Conservation (phyloP, 352 stramenopile species). For the Phytophthora pluvialis region DNA sequence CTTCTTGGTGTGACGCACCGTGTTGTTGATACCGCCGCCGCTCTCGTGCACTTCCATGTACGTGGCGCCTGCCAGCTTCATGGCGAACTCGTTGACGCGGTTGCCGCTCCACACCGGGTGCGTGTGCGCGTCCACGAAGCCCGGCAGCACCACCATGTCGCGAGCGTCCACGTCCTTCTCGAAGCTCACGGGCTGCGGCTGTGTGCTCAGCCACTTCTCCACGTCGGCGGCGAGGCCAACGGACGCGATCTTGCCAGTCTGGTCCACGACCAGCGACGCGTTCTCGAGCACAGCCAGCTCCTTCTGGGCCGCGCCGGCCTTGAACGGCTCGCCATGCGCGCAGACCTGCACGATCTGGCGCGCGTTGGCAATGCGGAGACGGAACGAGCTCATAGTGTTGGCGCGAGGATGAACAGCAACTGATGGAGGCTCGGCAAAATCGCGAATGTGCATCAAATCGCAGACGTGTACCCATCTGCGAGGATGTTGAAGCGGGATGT, state of each 20-base stretch:
- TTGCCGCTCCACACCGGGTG: slow-evolving; percentile 87
- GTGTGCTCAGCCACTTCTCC: slow-evolving; percentile 53
- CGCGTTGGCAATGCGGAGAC: slow-evolving; percentile 68
- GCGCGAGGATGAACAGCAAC: not conserved
- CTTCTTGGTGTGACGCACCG: slow-evolving; percentile 70
- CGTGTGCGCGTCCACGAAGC: slow-evolving; percentile 85
- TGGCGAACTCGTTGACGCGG: slow-evolving; percentile 87
- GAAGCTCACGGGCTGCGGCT: slow-evolving; percentile 72
- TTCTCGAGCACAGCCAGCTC: slow-evolving; percentile 66
- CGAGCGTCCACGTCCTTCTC: slow-evolving; percentile 75
- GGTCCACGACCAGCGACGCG: slow-evolving; percentile 65
- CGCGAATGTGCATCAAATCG: slow-evolving; percentile 36
- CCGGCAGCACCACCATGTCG: slow-evolving; percentile 73
- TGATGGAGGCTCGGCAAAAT: slow-evolving; percentile 19
- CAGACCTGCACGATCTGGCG: slow-evolving; percentile 81
- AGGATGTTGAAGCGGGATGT: slow-evolving; percentile 26
- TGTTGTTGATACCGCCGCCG: slow-evolving; percentile 83
- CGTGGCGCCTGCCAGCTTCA: slow-evolving; percentile 86
- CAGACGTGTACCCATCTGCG: slow-evolving; percentile 17
- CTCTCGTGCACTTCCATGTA: slow-evolving; percentile 88
- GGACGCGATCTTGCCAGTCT: slow-evolving; percentile 60
- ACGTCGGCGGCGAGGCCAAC: slow-evolving; percentile 68
- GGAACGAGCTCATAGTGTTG: slow-evolving; percentile 70
- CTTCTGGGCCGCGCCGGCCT: slow-evolving; percentile 65
- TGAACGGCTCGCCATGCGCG: slow-evolving; percentile 63